phyloP scores from a whole-genome alignment of 169 alveolate genomes.

The Babesia sp. region DNA sequence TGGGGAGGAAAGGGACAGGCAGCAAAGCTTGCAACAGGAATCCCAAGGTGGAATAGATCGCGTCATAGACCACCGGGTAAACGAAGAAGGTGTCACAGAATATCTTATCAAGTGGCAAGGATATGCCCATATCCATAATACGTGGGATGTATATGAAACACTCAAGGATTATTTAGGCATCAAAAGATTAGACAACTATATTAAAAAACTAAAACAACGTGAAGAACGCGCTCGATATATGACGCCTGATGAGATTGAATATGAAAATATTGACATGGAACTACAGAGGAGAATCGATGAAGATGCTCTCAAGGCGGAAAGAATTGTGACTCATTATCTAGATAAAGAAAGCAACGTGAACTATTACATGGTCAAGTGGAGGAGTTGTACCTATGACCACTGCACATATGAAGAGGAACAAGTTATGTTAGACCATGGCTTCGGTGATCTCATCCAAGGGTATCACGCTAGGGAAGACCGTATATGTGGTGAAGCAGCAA shows the following conservation, averaged over 20 bases:
- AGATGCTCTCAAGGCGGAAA: slow-evolving; percentile 87
- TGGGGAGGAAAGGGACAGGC: slow-evolving; percentile 29
- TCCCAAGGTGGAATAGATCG: slow-evolving; percentile 79
- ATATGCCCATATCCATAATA: slow-evolving; percentile 86
- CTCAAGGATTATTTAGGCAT: slow-evolving; percentile 78
- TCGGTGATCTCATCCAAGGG: slow-evolving; percentile 73
- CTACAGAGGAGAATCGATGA: slow-evolving; percentile 86
- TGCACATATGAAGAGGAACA: slow-evolving; percentile 87
- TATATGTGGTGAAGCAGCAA: slow-evolving; percentile 71
- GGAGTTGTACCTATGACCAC: slow-evolving; percentile 88
- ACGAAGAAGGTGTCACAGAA: slow-evolving; percentile 75
- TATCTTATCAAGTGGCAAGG: slow-evolving; percentile 88
- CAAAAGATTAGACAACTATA: slow-evolving; percentile 84
- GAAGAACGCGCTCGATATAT: slow-evolving; percentile 76
- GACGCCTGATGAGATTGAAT: slow-evolving; percentile 90
- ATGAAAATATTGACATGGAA: slow-evolving; percentile 83
- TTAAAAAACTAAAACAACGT: slow-evolving; percentile 75
- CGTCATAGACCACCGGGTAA: slow-evolving; percentile 70
- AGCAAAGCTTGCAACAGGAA: slow-evolving; percentile 59
- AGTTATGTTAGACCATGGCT: slow-evolving; percentile 80
- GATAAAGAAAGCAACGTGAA: slow-evolving; percentile 52
- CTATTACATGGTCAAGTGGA: slow-evolving; percentile 86
- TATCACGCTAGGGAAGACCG: slow-evolving; percentile 81
- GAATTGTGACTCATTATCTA: slow-evolving; percentile 77
- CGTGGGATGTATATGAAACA: slow-evolving; percentile 85